Evolutionary conservation across 2,329 filamentous ascomycete genomes (phyloP).

Genomic region (Dactylellina sp.): DNA sequence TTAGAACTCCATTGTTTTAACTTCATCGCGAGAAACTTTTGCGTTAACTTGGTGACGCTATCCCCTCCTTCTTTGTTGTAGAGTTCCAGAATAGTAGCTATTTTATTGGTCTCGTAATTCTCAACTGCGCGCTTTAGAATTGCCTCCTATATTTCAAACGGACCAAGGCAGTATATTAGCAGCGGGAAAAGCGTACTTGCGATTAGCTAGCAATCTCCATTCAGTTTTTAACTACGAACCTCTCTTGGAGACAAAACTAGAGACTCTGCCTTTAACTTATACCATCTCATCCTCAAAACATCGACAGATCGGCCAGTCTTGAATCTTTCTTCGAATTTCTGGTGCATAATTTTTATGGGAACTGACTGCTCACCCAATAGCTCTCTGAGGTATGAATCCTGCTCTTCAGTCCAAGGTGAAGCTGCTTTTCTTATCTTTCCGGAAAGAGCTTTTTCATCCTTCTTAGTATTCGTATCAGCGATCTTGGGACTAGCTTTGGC

Average conservation of each 20-base stretch:
- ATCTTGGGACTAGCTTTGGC: not conserved
- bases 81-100: not conserved
- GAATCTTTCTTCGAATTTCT: conserved; percentile 24
- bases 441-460: not conserved
- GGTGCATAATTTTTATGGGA: not conserved
- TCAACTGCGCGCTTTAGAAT: not conserved
- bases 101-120: conserved; percentile 7
- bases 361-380: not conserved
- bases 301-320: conserved; percentile 3
- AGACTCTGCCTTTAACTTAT: conserved; percentile 11
- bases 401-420: conserved; percentile 21
- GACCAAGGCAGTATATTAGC: not conserved
- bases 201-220: too few relatives aligned
- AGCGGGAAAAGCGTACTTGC: too few relatives aligned
- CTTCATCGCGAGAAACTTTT: conserved; percentile 26
- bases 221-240: not conserved
- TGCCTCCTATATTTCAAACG: conserved; percentile 6
- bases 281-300: conserved; percentile 8
- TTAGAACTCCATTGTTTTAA: conserved; percentile 19
- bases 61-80: conserved; percentile 25
- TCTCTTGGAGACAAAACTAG: conserved; percentile 19
- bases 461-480: not conserved
- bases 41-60: conserved; percentile 25
- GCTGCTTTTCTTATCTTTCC: not conserved
- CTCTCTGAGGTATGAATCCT: conserved; percentile 29